These are phyloP conservation scores for Quercus dentata DNA, from an alignment of 306 rosid genomes.

Conservation along the genomic window DNA sequence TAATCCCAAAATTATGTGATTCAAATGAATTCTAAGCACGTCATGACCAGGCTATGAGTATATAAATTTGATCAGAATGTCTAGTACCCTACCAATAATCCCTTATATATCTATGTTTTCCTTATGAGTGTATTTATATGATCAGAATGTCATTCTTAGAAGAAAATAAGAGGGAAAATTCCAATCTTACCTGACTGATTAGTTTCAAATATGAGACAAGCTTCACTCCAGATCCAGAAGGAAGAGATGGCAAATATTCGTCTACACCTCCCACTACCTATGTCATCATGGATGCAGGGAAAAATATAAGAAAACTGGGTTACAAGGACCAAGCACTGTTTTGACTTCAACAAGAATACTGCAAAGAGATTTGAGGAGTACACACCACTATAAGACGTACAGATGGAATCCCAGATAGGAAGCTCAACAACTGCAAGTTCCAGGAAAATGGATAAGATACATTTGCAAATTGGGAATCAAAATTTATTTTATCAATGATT, in stretches of 20 bases:
- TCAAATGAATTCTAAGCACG: not conserved
- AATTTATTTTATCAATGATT: not conserved
- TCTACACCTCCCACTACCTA: constrained; percentile 94
- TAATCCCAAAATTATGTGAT: not conserved
- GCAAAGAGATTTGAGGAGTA: constrained; percentile 10
- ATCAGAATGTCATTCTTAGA: not conserved
- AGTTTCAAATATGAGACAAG: constrained; percentile 70
- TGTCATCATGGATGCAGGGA: constrained; percentile 14
- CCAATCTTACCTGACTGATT: constrained; percentile 59
- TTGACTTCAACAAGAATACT: constrained; percentile 17
- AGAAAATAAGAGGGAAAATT: not conserved
- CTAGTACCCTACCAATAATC: too few species aligned
- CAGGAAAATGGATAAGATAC: constrained; percentile 24
- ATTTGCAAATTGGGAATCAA: constrained; percentile 15
- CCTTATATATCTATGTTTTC: too few species aligned
- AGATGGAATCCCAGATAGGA: constrained; percentile 79
- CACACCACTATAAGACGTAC: constrained; percentile 91
- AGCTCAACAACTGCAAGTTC: constrained; percentile 79
- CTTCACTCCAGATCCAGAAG: constrained; percentile 71
- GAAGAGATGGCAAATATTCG: constrained; percentile 80
- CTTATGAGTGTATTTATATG: too few species aligned
- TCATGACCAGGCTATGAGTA: not conserved
- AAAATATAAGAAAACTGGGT: not conserved
- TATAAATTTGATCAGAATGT: not conserved
- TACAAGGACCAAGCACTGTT: not conserved